Base-by-base conservation (phyloP, 768 basidiomycete genomes). In the Butyriboletus loyo region DNA sequence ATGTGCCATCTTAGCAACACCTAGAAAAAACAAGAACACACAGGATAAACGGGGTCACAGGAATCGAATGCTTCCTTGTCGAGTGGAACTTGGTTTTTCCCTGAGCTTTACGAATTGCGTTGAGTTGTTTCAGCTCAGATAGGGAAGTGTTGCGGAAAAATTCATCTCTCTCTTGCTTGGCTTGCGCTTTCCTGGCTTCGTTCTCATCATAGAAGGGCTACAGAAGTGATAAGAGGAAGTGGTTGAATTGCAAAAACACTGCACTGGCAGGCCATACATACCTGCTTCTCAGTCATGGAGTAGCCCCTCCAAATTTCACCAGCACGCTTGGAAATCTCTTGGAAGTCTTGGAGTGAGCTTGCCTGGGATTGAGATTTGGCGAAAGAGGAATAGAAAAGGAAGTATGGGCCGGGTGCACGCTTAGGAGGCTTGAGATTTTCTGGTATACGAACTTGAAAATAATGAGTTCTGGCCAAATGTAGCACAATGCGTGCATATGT, bases 261-360 rank as follows among this genome's bases (percentile, higher is more conserved):
- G 25, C 1, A 24, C 9, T 2, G 15, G 32, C 34, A 27, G n/a
- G 47, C 4, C 13, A 51, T 22, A 49, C 65, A 22, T 31, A 74
- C 76, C 58, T 75, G 59, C 46, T 69, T 77, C 51, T 77, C 70
- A 4, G 49, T 57, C 11, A 58, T 60, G 5, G 73, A 53, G n/a
- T 75, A 53, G 5, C 42, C 53, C 1, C 42, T 62, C 77, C 76
- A 77, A 4, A 53, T 46, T 32, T 50, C 54, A 10, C 52, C 55
- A 7, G 67, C 62, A 19, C 64, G 53, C 50, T 51, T 69, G 14
- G 62, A n/a, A 2, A 58, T 2, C 11, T 47, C 52, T 7, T 50
- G 49, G 1, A 10, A 34, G 0, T 53, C 53, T 10, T 24, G 17
- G 0, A 39, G 4, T 0, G 57, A 4, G 42, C 9, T 40, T 31